These are phyloP conservation scores for Rhodotorula sp. DNA, from an alignment of 1,284 basidiomycete genomes.

Conservation along the genomic window DNA sequence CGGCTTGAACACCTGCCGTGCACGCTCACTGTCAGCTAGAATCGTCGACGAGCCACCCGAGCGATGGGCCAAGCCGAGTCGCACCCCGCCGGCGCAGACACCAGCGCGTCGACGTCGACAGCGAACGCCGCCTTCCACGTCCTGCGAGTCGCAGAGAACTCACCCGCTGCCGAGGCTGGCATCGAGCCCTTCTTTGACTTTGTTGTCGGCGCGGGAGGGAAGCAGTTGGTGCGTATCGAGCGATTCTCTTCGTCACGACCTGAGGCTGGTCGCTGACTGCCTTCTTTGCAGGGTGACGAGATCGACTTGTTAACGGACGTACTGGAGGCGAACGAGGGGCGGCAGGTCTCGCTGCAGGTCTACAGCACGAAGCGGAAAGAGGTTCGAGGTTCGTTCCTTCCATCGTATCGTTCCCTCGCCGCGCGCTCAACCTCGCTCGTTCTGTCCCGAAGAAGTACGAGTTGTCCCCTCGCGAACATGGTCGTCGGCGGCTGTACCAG, in stretches of 20 bases:
- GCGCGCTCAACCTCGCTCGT: background rate
- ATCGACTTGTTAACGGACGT: slow-evolving; percentile 75
- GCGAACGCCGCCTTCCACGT: slow-evolving; percentile 36
- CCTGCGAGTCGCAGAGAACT: slow-evolving; percentile 41
- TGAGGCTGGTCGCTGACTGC: too few species aligned
- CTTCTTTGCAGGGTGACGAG: slow-evolving; percentile 45
- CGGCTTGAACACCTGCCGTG: too few species aligned
- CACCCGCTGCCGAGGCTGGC: slow-evolving; percentile 49
- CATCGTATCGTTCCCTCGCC: too few species aligned
- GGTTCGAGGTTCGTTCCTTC: slow-evolving; percentile 66
- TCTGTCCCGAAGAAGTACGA: slow-evolving; percentile 64
- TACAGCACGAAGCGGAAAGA: slow-evolving; percentile 87
- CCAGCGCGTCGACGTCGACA: slow-evolving; percentile 1
- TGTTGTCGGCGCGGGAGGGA: slow-evolving; percentile 81
- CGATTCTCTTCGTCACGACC: background rate
- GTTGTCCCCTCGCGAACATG: slow-evolving; percentile 81
- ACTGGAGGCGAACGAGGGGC: slow-evolving; percentile 83
- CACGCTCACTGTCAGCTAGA: too few species aligned
- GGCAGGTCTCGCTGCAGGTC: slow-evolving; percentile 70
- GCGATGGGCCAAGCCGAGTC: slow-evolving; percentile 40
- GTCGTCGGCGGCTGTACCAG: slow-evolving; percentile 50
- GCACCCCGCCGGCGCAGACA: background rate
- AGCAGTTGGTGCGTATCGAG: slow-evolving; percentile 28
- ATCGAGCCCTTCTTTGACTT: slow-evolving; percentile 98
- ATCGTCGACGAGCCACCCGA: too few species aligned